Evolutionary conservation across 2,329 filamentous ascomycete genomes (phyloP).

Genomic region (Hymenoscyphus salicellus): DNA sequence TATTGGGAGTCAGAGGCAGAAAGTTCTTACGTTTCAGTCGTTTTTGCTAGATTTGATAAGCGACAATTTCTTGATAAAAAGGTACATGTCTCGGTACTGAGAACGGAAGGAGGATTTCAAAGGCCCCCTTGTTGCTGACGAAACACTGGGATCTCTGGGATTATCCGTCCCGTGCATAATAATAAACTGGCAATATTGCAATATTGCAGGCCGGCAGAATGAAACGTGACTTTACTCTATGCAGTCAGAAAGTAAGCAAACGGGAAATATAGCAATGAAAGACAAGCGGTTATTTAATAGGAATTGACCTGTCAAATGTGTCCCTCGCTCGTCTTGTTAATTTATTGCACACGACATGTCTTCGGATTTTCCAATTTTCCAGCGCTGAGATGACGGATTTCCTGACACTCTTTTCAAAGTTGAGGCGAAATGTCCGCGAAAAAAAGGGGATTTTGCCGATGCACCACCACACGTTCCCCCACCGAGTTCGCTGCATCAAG

Average conservation of each 20-base stretch:
- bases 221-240: background rate
- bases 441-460: background rate
- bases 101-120: background rate
- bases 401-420: background rate
- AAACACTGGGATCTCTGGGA: background rate
- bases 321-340: background rate
- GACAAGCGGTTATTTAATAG: background rate
- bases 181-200: background rate
- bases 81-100: background rate
- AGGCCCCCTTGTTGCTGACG: background rate
- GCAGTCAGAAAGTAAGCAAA: conserved; percentile 1
- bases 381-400: background rate
- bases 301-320: background rate
- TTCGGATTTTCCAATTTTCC: background rate
- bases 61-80: background rate
- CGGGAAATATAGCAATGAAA: background rate
- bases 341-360: background rate
- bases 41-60: background rate
- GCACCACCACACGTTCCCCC: background rate
- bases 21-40: background rate
- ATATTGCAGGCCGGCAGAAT: background rate
- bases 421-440: background rate
- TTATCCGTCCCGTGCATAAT: background rate
- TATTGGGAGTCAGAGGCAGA: background rate
- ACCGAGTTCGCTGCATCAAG: background rate